phyloP scores from a whole-genome alignment of 352 stramenopile genomes.

The Globisporangium echinulatum region DNA sequence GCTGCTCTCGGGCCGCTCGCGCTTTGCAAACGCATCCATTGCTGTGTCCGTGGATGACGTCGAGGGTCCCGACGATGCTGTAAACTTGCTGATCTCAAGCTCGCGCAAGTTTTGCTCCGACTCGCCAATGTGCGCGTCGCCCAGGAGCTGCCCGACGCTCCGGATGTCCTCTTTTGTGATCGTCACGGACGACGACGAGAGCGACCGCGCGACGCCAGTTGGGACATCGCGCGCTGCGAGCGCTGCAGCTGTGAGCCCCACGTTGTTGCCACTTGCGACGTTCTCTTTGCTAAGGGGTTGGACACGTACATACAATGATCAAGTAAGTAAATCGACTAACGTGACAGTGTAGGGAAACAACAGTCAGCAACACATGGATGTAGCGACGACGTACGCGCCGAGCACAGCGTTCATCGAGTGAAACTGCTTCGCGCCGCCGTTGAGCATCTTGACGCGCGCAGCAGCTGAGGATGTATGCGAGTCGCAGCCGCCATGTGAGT shows the following conservation, averaged over 20 bases:
- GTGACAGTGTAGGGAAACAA: no score
- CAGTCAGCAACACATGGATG: no score
- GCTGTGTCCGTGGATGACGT: conserved; percentile 23
- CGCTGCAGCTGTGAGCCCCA: conserved; percentile 21
- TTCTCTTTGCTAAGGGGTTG: conserved; percentile 37
- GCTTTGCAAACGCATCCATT: conserved; percentile 39
- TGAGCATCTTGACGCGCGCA: conserved; percentile 63
- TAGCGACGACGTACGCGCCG: conserved; percentile 16
- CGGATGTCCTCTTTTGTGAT: conserved; percentile 81
- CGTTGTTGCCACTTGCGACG: conserved; percentile 17
- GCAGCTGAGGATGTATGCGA: conserved; percentile 23
- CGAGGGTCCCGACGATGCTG: conserved; percentile 6
- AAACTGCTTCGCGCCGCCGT: conserved; percentile 52
- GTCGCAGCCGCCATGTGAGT: no score
- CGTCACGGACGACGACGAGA: conserved; percentile 66
- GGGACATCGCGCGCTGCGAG: conserved; percentile 21
- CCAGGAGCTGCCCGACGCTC: conserved; percentile 51
- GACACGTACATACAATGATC: background rate
- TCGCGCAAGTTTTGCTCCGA: conserved; percentile 72
- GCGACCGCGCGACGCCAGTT: conserved; percentile 30
- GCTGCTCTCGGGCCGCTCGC: conserved; percentile 65
- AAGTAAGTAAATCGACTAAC: background rate
- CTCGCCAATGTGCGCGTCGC: conserved; percentile 76
- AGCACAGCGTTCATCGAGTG: conserved; percentile 70
- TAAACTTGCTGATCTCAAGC: conserved; percentile 73